Evolutionary conservation across 495 filamentous ascomycete species (phyloP), one percentile per base, ranked within the genome.

Genomic region (Annulohypoxylon moriforme): DNA sequence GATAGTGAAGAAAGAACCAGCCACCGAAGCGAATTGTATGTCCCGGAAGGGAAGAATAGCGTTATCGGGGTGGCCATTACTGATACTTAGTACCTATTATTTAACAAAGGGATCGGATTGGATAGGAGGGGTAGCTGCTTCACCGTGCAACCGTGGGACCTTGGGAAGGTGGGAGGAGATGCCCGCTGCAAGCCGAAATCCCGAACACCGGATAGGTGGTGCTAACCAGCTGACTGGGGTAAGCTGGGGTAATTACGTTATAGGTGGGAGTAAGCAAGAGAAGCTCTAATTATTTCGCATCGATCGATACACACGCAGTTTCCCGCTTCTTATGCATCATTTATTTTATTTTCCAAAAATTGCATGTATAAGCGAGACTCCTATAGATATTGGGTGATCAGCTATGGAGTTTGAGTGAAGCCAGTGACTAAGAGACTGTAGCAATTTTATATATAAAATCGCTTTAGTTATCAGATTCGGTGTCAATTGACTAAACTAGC

Each of bases 211-310:
- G 67, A 67, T 33, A 46, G 46, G 8, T 31, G 38, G 16, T 36
- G 11, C 11, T 14, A 14, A 14, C 11, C 13, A 14, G 36, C 10
- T 40, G 36, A 46, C 36, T 68, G 56, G 33, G 57, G 61, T 52
- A 71, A 69, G 53, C 49, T 65, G 33, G 38, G 60, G 53, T 42
- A 24, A 71, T 71, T 72, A 72, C 63, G 69, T 67, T 65, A 60
- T 71, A 56, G 16, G 53, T n/a, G 47, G 25, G 13, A 56, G 55
- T 56, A 60, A 44, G 40, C 40, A 44, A 44, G 14, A 42, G 49
- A 33, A 66, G 38, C 42, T 66, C 25, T 59, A 58, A 40, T 44
- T 31, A 58, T 50, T 44, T 31, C 40, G 40, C 20, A 44, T 44
- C 40, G 40, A 44, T 18, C 16, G 16, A 44, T 18, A 44, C n/a